Conservation (phyloP, 495 filamentous ascomycete species). For the Cercophora samala region DNA sequence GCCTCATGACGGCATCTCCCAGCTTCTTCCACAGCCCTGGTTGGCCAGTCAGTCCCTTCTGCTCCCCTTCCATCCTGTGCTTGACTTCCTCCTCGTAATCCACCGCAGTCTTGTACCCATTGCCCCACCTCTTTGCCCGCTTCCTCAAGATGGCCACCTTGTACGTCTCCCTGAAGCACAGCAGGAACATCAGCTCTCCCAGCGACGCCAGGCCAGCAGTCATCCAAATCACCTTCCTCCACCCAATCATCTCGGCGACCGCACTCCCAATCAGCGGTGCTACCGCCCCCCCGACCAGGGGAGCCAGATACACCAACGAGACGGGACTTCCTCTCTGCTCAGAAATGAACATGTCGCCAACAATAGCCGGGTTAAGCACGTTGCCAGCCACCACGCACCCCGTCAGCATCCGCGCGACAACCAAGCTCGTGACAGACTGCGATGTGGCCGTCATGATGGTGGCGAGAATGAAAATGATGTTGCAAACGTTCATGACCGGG, state of each 20-base stretch:
- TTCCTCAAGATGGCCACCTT: slow-evolving; percentile 47
- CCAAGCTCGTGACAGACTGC: slow-evolving; percentile 47
- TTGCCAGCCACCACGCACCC: slow-evolving; percentile 52
- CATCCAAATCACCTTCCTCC: slow-evolving; percentile 56
- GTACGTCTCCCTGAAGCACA: slow-evolving; percentile 50
- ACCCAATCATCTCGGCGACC: slow-evolving; percentile 57
- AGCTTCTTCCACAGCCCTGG: slow-evolving; percentile 23
- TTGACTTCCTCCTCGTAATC: slow-evolving; percentile 26
- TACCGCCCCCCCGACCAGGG: slow-evolving; percentile 49
- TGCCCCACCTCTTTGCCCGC: slow-evolving; percentile 34
- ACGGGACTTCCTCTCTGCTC: slow-evolving; percentile 53
- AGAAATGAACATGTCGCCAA: slow-evolving; percentile 54
- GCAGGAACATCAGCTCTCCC: slow-evolving; percentile 47
- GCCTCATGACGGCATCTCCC: slow-evolving; percentile 45
- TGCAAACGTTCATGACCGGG: slow-evolving; percentile 51
- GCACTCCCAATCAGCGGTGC: slow-evolving; percentile 60
- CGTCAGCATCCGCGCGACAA: slow-evolving; percentile 48
- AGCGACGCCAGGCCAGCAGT: slow-evolving; percentile 46
- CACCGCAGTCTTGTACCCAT: slow-evolving; percentile 24
- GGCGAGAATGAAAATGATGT: slow-evolving; percentile 48
- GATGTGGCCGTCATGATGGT: slow-evolving; percentile 43
- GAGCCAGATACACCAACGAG: slow-evolving; percentile 48
- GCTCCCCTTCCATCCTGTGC: slow-evolving; percentile 41
- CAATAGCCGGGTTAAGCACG: slow-evolving; percentile 56
- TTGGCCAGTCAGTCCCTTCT: slow-evolving; percentile 7